A percentile compares a stretch with the other conserved stretches of the same genome.
Conservation (phyloP, 73 alveolate genomes). For the Durusdinium trenchii region DNA sequence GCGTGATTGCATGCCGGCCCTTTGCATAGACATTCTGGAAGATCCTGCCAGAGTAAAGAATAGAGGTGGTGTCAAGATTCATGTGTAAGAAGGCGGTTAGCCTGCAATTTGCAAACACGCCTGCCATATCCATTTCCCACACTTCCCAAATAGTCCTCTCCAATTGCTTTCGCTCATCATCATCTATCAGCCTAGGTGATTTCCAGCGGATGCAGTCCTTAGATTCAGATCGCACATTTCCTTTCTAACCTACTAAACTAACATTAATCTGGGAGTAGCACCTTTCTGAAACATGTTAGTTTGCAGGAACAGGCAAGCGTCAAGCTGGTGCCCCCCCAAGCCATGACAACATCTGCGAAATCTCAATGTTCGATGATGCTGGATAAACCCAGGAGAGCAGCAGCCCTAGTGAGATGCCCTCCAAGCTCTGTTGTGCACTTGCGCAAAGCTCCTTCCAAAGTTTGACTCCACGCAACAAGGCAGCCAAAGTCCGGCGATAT, state of each 20-base stretch:
- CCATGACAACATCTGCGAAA: slow-evolving; percentile 64
- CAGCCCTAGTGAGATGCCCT: slow-evolving; percentile 71
- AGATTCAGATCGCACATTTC: not conserved
- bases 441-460: slow-evolving; percentile 61
- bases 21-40: slow-evolving; percentile 63
- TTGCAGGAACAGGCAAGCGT: not conserved
- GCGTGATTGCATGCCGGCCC: slow-evolving; percentile 44
- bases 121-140: not conserved
- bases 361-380: not conserved
- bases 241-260: not conserved
- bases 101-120: not conserved
- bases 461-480: slow-evolving; percentile 41
- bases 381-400: slow-evolving; percentile 60
- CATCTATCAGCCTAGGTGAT: slow-evolving; percentile 54
- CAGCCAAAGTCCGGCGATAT: slow-evolving; percentile 55
- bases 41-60: slow-evolving; percentile 17
- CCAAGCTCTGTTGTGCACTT: slow-evolving; percentile 5
- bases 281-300: not conserved
- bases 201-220: slow-evolving; percentile 32
- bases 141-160: slow-evolving; percentile 38
- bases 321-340: slow-evolving; percentile 46
- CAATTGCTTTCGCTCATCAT: slow-evolving; percentile 61
- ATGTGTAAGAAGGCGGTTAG: not conserved
- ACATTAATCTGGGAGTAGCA: not conserved
- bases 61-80: not conserved